phyloP scores from a whole-genome alignment of 2,329 filamentous ascomycete species.

The Dryadomyces quercus-mongolicae region DNA sequence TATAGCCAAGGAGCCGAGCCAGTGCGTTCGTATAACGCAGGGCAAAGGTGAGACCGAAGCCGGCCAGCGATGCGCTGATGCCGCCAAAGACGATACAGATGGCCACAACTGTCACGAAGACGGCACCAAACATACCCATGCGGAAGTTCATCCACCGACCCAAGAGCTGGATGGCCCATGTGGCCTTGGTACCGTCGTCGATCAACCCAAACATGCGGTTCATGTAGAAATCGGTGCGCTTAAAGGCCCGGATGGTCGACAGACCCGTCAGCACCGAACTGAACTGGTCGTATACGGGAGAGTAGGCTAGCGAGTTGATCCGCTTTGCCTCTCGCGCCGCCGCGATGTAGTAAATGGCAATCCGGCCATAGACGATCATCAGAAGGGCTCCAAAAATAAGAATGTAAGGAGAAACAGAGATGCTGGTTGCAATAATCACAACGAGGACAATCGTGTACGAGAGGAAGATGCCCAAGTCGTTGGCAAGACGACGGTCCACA shows the following conservation, averaged over 20 bases:
- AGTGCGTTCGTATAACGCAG: conserved; percentile 23
- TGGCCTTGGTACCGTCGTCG: conserved; percentile 20
- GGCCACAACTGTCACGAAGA: conserved; percentile 25
- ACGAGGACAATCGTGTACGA: conserved; percentile 18
- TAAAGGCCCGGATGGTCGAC: conserved; percentile 28
- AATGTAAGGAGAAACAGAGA: conserved; percentile 22
- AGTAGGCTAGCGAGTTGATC: conserved; percentile 27
- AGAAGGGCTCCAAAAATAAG: conserved; percentile 24
- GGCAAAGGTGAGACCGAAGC: conserved; percentile 28
- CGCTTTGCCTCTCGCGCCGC: conserved; percentile 27
- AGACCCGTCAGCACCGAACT: conserved; percentile 26
- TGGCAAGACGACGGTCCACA: conserved; percentile 22
- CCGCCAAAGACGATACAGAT: conserved; percentile 21
- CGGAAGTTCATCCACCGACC: conserved; percentile 25
- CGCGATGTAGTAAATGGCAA: conserved; percentile 23
- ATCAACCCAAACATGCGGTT: conserved; percentile 21
- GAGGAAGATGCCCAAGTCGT: conserved; percentile 18
- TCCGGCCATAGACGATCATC: conserved; percentile 20
- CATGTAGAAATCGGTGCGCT: conserved; percentile 23
- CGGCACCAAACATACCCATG: conserved; percentile 25
- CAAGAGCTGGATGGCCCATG: conserved; percentile 20
- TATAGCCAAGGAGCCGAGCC: conserved; percentile 21
- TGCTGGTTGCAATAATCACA: conserved; percentile 23
- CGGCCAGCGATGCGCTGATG: conserved; percentile 25
- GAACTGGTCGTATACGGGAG: conserved; percentile 30